Percentiles rank a stretch among this genome's conserved stretches.
These are phyloP conservation scores for Stephanocyclus meneghinianus DNA, from an alignment of 352 stramenopile species.

Conservation along the genomic window DNA sequence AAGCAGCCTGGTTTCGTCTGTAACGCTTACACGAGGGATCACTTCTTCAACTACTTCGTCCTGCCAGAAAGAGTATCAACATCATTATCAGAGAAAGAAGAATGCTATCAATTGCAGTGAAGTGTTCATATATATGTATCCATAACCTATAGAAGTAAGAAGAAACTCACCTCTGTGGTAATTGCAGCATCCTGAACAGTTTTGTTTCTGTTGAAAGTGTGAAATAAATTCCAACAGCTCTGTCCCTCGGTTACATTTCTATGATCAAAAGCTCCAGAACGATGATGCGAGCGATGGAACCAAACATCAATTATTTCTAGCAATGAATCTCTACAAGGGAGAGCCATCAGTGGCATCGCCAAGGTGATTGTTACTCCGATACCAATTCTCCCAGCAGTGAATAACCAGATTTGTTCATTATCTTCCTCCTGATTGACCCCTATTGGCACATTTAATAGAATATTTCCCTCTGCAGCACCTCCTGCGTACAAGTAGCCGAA, in stretches of 20 bases:
- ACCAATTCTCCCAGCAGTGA: constrained; percentile 51
- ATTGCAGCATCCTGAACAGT: constrained; percentile 21
- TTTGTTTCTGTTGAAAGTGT: constrained; percentile 33
- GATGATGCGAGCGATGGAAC: constrained; percentile 45
- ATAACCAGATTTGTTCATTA: constrained; percentile 40
- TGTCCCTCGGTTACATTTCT: background rate
- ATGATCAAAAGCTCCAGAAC: background rate
- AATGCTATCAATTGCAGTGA: too few species aligned
- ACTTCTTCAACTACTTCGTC: constrained; percentile 21
- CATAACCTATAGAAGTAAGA: background rate
- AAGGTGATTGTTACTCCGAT: constrained; percentile 48
- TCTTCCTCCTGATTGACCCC: constrained; percentile 13
- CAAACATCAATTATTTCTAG: constrained; percentile 55
- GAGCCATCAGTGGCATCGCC: constrained; percentile 46
- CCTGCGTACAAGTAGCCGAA: constrained; percentile 78
- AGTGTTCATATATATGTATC: too few species aligned
- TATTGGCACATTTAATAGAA: constrained; percentile 75
- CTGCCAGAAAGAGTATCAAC: background rate
- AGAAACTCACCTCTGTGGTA: constrained; percentile 22
- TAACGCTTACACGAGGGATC: background rate
- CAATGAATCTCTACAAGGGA: constrained; percentile 57
- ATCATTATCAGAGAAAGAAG: too few species aligned
- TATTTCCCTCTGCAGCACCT: constrained; percentile 69
- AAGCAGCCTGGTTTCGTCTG: background rate
- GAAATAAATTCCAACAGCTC: constrained; percentile 37